Percentiles rank a stretch among this genome's conserved stretches.
phyloP scores from a whole-genome alignment of 1,284 basidiomycete species.

The Naganishia sp. region DNA sequence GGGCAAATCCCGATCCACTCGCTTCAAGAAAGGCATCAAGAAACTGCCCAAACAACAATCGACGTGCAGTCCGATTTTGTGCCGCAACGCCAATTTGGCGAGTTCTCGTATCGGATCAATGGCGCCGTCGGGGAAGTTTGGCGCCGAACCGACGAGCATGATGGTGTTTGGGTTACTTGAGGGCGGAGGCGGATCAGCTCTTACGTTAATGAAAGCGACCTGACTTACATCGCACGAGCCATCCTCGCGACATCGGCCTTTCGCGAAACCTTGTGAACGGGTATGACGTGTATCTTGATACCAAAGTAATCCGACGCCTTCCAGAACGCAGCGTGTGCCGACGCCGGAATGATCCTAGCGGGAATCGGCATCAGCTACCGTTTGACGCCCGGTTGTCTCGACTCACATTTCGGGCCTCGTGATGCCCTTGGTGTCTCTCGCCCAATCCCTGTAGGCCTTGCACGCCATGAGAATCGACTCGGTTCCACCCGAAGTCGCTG shows the following conservation, averaged over 20 bases:
- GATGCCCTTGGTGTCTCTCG: constrained; percentile 77
- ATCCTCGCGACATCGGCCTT: constrained; percentile 77
- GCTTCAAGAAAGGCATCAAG: constrained; percentile 83
- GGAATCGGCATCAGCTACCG: neutral
- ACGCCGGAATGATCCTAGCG: constrained; percentile 73
- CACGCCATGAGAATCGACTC: constrained; percentile 85
- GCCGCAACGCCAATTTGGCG: constrained; percentile 68
- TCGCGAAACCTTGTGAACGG: constrained; percentile 78
- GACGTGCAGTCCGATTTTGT: constrained; percentile 87
- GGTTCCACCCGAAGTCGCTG: constrained; percentile 87
- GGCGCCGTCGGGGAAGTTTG: constrained; percentile 90
- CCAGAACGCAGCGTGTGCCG: constrained; percentile 93
- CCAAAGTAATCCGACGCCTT: constrained; percentile 87
- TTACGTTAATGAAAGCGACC: constrained; percentile 1
- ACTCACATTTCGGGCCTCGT: constrained; percentile 87
- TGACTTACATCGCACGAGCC: constrained; percentile 76
- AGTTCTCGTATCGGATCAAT: constrained; percentile 86
- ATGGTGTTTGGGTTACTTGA: constrained; percentile 53
- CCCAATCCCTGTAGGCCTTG: constrained; percentile 95
- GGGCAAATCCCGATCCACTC: constrained; percentile 51
- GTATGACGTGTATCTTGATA: constrained; percentile 88
- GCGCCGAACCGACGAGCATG: constrained; percentile 82
- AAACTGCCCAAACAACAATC: constrained; percentile 92
- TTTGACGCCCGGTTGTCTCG: constrained; percentile 1
- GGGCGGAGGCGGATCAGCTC: constrained; percentile 6